Percentiles rank a stretch among this genome's conserved stretches.
phyloP scores from a whole-genome alignment of 345 rosid species.

The Mangifera indica region DNA sequence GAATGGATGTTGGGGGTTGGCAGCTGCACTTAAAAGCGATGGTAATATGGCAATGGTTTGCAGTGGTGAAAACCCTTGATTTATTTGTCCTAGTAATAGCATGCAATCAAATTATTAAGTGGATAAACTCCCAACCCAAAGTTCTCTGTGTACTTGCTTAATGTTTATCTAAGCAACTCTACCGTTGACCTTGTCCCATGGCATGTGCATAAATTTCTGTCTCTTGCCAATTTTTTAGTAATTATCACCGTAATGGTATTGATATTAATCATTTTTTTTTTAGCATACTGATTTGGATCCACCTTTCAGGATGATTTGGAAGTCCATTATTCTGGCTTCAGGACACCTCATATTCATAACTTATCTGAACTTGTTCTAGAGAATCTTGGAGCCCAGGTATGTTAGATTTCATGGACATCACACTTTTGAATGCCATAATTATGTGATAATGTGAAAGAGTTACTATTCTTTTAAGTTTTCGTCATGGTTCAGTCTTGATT shows the following conservation, averaged over 20 bases:
- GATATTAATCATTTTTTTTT: neutral
- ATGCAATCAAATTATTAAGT: neutral
- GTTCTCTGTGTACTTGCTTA: constrained; percentile 1
- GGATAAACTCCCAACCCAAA: neutral
- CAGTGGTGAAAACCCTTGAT: neutral
- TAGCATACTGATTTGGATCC: constrained; percentile 25
- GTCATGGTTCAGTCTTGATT: constrained; percentile 16
- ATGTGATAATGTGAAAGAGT: constrained; percentile 5
- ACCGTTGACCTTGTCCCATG: neutral
- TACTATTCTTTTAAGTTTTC: constrained; percentile 11
- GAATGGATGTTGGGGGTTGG: constrained; percentile 67
- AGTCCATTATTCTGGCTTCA: constrained; percentile 80
- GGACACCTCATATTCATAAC: constrained; percentile 76
- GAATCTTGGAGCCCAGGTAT: constrained; percentile 62
- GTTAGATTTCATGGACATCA: constrained; percentile 15
- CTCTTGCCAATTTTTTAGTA: neutral
- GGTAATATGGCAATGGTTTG: constrained; percentile 39
- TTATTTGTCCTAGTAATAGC: neutral
- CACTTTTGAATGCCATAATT: constrained; percentile 14
- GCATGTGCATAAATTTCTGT: neutral
- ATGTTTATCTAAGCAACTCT: constrained; percentile 1
- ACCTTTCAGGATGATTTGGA: constrained; percentile 53
- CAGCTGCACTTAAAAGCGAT: constrained; percentile 71
- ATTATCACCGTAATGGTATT: neutral
- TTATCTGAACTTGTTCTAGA: constrained; percentile 72